A percentile compares a stretch with the other conserved stretches of the same genome.
Evolutionary conservation across 805 yeast genomes (phyloP).

Genomic region (Wickerhamiella sorbophila): DNA sequence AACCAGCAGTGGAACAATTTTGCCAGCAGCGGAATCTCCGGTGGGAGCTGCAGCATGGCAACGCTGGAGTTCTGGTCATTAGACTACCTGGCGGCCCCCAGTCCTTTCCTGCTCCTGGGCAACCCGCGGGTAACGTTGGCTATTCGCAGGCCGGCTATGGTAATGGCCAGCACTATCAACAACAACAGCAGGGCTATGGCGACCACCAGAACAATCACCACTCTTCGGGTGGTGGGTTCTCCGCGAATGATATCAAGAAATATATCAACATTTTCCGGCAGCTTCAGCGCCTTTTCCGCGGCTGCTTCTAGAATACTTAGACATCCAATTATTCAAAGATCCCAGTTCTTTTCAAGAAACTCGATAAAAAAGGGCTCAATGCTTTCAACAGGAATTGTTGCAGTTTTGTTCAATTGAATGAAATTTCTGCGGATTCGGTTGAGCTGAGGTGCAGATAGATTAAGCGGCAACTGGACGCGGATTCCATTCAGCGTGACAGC

Average conservation of each 20-base stretch:
- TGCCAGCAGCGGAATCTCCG: conserved; percentile 53
- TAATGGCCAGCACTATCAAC: conserved; percentile 5
- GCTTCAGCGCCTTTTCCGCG: conserved; percentile 12
- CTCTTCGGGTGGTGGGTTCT: conserved; percentile 12
- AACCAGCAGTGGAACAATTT: conserved; percentile 74
- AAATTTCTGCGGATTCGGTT: conserved; percentile 77
- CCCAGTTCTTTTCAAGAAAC: conserved; percentile 52
- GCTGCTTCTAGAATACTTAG: conserved; percentile 6
- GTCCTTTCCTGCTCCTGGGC: conserved; percentile 16
- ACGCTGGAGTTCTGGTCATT: conserved; percentile 68
- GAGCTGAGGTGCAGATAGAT: conserved; percentile 57
- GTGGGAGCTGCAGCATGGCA: conserved; percentile 50
- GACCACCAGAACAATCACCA: conserved; percentile 18
- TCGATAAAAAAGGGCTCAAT: conserved; percentile 65
- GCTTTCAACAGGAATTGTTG: conserved; percentile 55
- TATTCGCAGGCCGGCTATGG: conserved; percentile 12
- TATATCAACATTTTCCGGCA: conserved; percentile 14
- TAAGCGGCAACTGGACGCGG: conserved; percentile 48
- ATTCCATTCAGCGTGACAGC: conserved; percentile 26
- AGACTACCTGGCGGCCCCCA: conserved; percentile 30
- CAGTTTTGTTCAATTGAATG: conserved; percentile 63
- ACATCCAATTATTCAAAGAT: conserved; percentile 16
- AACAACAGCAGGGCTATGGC: conserved; percentile 16
- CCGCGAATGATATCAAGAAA: conserved; percentile 5
- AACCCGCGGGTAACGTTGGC: conserved; percentile 25